Evolutionary conservation across 139 green algal genomes (phyloP).

Genomic region (Dunaliella primolecta): DNA sequence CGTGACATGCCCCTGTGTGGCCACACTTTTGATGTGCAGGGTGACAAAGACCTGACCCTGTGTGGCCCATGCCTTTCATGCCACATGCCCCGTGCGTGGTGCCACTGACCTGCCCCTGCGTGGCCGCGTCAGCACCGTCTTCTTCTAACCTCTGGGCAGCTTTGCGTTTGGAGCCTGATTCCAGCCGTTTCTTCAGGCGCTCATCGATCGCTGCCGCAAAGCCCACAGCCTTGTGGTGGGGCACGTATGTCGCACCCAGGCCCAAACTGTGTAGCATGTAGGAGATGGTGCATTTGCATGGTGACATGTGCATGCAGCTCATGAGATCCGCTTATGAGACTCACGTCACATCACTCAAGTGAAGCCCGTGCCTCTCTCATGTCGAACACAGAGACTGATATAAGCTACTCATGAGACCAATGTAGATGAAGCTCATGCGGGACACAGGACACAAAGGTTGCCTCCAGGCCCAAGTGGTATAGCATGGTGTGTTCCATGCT

Average conservation of each 20-base stretch:
- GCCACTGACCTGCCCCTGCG: background rate
- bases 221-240: slow-evolving; percentile 38
- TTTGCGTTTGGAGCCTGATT: slow-evolving; percentile 14
- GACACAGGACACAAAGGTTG: too few relatives aligned
- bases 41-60: background rate
- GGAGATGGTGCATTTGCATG: background rate
- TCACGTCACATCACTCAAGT: too few relatives aligned
- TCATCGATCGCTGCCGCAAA: slow-evolving; percentile 15
- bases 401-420: too few relatives aligned
- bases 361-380: too few relatives aligned
- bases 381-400: too few relatives aligned
- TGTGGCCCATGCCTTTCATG: too few relatives aligned
- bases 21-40: background rate
- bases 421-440: too few relatives aligned
- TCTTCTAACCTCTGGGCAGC: slow-evolving; percentile 5
- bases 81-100: too few relatives aligned
- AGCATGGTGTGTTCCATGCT: too few relatives aligned
- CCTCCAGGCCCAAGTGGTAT: too few relatives aligned
- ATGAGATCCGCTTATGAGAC: too few relatives aligned
- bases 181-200: slow-evolving; percentile 23
- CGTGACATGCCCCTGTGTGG: background rate
- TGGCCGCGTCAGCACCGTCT: background rate
- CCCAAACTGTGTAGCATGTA: slow-evolving; percentile 22
- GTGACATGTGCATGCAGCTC: too few relatives aligned
- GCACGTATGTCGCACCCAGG: slow-evolving; percentile 36